A percentile compares a stretch with the other conserved stretches of the same genome.
phyloP scores from a whole-genome alignment of 108 stramenopile genomes.

The Stephanodiscus minutulus region DNA sequence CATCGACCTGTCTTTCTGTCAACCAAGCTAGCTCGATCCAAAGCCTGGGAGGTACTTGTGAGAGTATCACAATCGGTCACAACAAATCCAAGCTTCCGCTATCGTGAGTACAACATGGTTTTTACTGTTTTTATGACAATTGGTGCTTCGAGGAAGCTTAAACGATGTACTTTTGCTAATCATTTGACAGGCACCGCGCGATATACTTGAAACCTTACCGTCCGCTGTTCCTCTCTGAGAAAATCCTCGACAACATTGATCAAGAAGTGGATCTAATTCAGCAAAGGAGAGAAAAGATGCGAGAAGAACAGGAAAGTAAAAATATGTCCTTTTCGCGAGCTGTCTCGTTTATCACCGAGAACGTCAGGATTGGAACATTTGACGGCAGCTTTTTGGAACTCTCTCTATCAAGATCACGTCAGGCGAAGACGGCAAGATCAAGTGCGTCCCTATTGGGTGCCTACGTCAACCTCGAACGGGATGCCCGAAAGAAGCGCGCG shows the following conservation, averaged over 20 bases:
- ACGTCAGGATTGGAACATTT: slow-evolving; percentile 8
- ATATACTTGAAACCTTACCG: slow-evolving; percentile 42
- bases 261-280: slow-evolving; percentile 38
- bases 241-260: slow-evolving; percentile 49
- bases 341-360: slow-evolving; percentile 24
- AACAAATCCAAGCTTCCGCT: slow-evolving; percentile 61
- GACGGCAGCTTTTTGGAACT: slow-evolving; percentile 45
- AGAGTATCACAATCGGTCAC: slow-evolving; percentile 66
- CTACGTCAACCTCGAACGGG: slow-evolving; percentile 65
- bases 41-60: slow-evolving; percentile 48
- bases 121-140: not conserved
- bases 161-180: not conserved
- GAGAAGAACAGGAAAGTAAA: slow-evolving; percentile 21
- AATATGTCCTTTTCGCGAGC: slow-evolving; percentile 10
- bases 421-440: slow-evolving; percentile 40
- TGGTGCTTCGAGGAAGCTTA: not conserved
- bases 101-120: slow-evolving; percentile 6
- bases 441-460: slow-evolving; percentile 58
- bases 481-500: slow-evolving; percentile 36
- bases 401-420: slow-evolving; percentile 44
- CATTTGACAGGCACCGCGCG: slow-evolving; percentile 17
- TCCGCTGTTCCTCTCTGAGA: slow-evolving; percentile 52
- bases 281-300: slow-evolving; percentile 30
- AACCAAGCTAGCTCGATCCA: slow-evolving; percentile 63
- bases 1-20: slow-evolving; percentile 53